Evolutionary conservation across 179 eudicot genomes (phyloP), one percentile per base, ranked within the genome.

Genomic region (Heliamphora pulchella): DNA sequence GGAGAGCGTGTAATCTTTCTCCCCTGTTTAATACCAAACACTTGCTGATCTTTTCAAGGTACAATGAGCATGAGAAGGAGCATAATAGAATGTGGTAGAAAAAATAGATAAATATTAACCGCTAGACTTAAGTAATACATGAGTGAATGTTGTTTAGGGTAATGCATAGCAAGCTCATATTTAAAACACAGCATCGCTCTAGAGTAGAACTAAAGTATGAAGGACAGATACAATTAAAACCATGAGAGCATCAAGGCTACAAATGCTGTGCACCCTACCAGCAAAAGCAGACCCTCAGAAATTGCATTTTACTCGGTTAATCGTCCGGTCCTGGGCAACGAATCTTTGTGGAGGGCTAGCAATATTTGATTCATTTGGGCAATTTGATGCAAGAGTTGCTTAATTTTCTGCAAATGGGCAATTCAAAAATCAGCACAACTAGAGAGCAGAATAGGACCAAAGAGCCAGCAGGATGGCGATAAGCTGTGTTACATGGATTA

Each of bases 371-470:
- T 90, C 91, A 89, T 83, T 53, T 86, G 82, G 39, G 91, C 89
- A 80, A 90, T 85, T 84, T 90, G 93, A 78, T 85, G 83, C 77
- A 90, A 84, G 43, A 90, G 87, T 82, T 86, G 86, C 65, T 82
- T 78, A 76, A 90, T 90, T 91, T 90, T 90, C 93, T 90, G 93
- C 90, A 86, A 81, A 79, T 58, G 63, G 79, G 75, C 71, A 71
- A 11, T 5, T 41, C 76, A n/a, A 62, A 51, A 13, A 43, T 71
- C 3, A 81, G 58, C 50, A 69, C 18, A 54, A 14, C 17, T 46
- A 2, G 13, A 48, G 54, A 55, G 13, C 62, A 66, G 18, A 39
- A 22, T 0, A 55, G 18, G 44, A 57, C 41, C 43, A 71, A 57
- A 63, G 1, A 47, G 68, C 31, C 31, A 31, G 31, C 31, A 31